A percentile compares a stretch with the other conserved stretches of the same genome.
phyloP scores from a whole-genome alignment of 2,329 filamentous ascomycete species.

The Drechslerella coelobrocha region DNA sequence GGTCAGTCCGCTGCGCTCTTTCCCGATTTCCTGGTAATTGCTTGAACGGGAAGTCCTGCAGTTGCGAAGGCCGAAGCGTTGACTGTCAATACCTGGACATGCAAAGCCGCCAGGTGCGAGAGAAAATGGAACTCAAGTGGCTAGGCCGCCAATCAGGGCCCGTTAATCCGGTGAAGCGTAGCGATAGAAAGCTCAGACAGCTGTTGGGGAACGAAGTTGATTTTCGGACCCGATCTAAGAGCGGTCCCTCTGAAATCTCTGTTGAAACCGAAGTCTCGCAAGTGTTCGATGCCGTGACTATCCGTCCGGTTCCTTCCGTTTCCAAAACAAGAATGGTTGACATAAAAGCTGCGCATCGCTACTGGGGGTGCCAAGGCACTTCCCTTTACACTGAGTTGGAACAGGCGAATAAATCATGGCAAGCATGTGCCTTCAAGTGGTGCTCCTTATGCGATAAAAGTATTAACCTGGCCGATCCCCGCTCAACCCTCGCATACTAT shows the following conservation, averaged over 20 bases:
- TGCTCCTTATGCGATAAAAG: slow-evolving; percentile 11
- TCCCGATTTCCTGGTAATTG: slow-evolving; percentile 2
- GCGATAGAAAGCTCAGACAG: background rate
- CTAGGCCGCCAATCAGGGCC: background rate
- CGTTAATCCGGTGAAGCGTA: background rate
- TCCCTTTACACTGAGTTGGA: too few species aligned
- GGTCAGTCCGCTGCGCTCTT: background rate
- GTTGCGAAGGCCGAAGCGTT: slow-evolving; percentile 2
- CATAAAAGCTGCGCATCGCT: background rate
- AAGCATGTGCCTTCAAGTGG: slow-evolving; percentile 2
- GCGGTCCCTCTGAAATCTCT: background rate
- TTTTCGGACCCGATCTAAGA: background rate
- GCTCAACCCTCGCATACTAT: background rate
- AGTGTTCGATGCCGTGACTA: background rate
- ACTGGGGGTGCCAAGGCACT: slow-evolving; percentile 3
- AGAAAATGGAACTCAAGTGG: slow-evolving; percentile 3
- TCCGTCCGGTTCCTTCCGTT: background rate
- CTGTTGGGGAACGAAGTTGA: background rate
- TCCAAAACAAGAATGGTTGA: background rate
- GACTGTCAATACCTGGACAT: slow-evolving; percentile 6
- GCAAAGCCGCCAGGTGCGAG: background rate
- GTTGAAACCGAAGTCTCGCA: slow-evolving; percentile 1
- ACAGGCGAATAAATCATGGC: background rate
- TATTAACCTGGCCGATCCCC: background rate
- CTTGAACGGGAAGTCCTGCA: background rate